These are phyloP conservation scores for Boletus insuetus DNA, from an alignment of 768 basidiomycete genomes.

Conservation along the genomic window DNA sequence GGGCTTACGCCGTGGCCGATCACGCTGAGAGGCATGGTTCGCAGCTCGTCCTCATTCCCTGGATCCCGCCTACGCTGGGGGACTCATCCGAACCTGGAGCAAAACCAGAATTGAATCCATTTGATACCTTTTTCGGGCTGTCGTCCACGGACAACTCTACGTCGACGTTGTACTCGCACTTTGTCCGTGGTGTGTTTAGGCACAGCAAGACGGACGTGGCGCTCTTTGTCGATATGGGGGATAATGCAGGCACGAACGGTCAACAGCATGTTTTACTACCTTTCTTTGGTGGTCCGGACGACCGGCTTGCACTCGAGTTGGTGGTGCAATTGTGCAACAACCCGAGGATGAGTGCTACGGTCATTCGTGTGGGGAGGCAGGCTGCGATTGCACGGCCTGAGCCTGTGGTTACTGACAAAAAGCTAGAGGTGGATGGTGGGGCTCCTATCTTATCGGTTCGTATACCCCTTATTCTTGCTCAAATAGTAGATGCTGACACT, in stretches of 20 bases:
- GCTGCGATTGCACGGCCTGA: slow-evolving; percentile 54
- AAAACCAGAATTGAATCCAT: slow-evolving; percentile 51
- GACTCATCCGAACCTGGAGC: slow-evolving; percentile 29
- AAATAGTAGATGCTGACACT: neutral
- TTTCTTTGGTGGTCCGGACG: slow-evolving; percentile 94
- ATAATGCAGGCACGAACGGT: slow-evolving; percentile 26
- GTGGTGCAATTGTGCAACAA: slow-evolving; percentile 76
- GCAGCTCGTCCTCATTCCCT: slow-evolving; percentile 82
- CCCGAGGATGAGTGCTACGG: slow-evolving; percentile 63
- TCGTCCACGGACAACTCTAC: slow-evolving; percentile 46
- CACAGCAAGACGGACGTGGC: slow-evolving; percentile 74
- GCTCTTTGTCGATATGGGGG: slow-evolving; percentile 76
- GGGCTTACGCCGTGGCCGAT: slow-evolving; percentile 59
- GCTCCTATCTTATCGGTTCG: slow-evolving; percentile 10
- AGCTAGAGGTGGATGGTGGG: slow-evolving; percentile 32
- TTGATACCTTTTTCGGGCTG: slow-evolving; percentile 74
- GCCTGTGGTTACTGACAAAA: slow-evolving; percentile 57
- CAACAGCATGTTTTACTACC: slow-evolving; percentile 73
- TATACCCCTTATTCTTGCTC: slow-evolving; percentile 1
- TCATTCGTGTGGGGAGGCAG: slow-evolving; percentile 56
- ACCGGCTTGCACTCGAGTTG: slow-evolving; percentile 79
- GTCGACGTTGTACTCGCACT: slow-evolving; percentile 71
- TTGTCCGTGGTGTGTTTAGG: slow-evolving; percentile 79
- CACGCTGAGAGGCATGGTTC: slow-evolving; percentile 56
- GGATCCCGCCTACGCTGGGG: slow-evolving; percentile 52